A percentile compares a stretch with the other conserved stretches of the same genome.
Evolutionary conservation across 2,329 filamentous ascomycete genomes (phyloP).

Genomic region (Diaporthe ilicicola): DNA sequence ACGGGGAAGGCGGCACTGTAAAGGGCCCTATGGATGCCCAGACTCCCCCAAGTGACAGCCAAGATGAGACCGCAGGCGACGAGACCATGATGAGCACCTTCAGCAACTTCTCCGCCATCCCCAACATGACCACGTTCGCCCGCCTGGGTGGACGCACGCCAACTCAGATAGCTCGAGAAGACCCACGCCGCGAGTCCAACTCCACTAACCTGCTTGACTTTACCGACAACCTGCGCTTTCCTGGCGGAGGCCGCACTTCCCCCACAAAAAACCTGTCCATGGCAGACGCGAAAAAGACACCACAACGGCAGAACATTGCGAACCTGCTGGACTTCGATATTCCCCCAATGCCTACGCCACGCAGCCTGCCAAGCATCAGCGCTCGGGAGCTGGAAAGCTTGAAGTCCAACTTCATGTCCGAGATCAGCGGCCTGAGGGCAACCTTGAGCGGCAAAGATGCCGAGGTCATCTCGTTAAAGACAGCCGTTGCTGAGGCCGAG

Average conservation of each 20-base stretch:
- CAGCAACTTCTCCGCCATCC: constrained; percentile 89
- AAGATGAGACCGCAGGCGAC: constrained; percentile 59
- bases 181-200: constrained; percentile 53
- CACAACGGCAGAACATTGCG: constrained; percentile 61
- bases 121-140: constrained; percentile 85
- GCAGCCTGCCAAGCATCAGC: constrained; percentile 89
- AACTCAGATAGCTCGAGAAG: constrained; percentile 31
- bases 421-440: constrained; percentile 94
- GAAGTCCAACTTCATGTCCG: constrained; percentile 89
- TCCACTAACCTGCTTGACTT: constrained; percentile 89
- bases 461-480: constrained; percentile 86
- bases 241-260: constrained; percentile 44
- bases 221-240: constrained; percentile 73
- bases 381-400: constrained; percentile 91
- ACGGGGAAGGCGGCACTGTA: constrained; percentile 38
- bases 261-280: constrained; percentile 47
- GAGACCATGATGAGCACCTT: constrained; percentile 83
- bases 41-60: constrained; percentile 12
- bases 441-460: constrained; percentile 93
- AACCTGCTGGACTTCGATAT: constrained; percentile 91
- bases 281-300: constrained; percentile 50
- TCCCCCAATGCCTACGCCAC: constrained; percentile 90
- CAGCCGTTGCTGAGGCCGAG: constrained; percentile 89
- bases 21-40: constrained; percentile 32
- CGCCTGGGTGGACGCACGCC: constrained; percentile 64